Evolutionary conservation across 1,284 basidiomycete genomes (phyloP), one percentile per base, ranked within the genome.

Genomic region (Moniliella sp.): DNA sequence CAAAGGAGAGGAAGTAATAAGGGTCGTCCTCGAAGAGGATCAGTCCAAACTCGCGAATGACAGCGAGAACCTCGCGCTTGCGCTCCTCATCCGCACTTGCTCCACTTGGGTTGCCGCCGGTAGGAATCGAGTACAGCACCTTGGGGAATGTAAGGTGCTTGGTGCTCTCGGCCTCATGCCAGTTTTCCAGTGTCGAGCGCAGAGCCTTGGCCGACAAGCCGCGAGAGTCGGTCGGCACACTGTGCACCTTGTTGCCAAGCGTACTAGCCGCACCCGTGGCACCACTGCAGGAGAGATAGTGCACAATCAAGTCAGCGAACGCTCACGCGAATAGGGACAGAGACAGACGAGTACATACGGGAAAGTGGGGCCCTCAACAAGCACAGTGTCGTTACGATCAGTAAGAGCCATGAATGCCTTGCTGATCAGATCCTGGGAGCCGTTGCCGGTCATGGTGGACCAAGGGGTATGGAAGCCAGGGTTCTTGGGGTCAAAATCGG

Each of bases 331-430:
- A 15, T 3, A 17, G 4, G 13, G 14, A 3, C 2, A 9, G 14
- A 11, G n/a, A n/a, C n/a, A n/a, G n/a, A n/a, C n/a, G 10, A 15
- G 18, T 30, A 38, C 34, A 44, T 34, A 43, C 29, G 78, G 74
- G 60, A 91, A 93, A 15, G 76, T 73, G 0, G 84, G 84, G 1
- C 74, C 72, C 59, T 93, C 84, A 27, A 88, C 69, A 25, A 91
- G 66, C 23, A 91, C 67, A 4, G 75, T 58, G 57, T 93, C 84
- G 4, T 80, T 81, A 3, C 70, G 72, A 55, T 86, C 75, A 21
- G 84, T 65, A 30, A 86, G 44, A 0, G 66, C 61, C 27, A 62
- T 45, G 50, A 72, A 70, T 1, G 66, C 65, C 67, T 53, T 9
- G 34, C n/a, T n/a, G 4, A 15, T 4, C 4, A 86, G 57, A 65